These are phyloP conservation scores for Gaeumannomyces sp. DNA, from an alignment of 2,329 filamentous ascomycete species.

Conservation along the genomic window DNA sequence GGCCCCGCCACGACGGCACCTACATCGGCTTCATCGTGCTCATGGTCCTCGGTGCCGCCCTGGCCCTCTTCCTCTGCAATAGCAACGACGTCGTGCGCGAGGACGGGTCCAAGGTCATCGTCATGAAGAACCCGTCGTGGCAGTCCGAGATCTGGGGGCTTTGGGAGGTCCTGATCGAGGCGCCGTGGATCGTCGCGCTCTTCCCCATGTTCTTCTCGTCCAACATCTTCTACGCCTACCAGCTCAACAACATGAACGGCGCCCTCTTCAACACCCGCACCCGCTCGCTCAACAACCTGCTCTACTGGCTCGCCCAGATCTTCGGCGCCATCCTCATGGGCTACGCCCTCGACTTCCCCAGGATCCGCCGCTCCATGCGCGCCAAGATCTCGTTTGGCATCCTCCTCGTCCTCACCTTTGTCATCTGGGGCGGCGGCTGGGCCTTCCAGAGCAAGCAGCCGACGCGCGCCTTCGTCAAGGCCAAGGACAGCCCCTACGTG, in stretches of 20 bases:
- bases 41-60: slow-evolving; percentile 39
- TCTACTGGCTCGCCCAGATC: slow-evolving; percentile 79
- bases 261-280: slow-evolving; percentile 69
- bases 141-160: slow-evolving; percentile 71
- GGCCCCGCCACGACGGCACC: slow-evolving; percentile 19
- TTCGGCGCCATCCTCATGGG: slow-evolving; percentile 69
- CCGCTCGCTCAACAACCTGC: slow-evolving; percentile 64
- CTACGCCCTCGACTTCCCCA: slow-evolving; percentile 57
- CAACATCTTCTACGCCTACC: slow-evolving; percentile 79
- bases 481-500: slow-evolving; percentile 16
- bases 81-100: slow-evolving; percentile 65
- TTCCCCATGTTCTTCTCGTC: slow-evolving; percentile 79
- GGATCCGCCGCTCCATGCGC: slow-evolving; percentile 56
- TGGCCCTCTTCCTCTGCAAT: slow-evolving; percentile 57
- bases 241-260: slow-evolving; percentile 62
- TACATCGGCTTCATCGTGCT: slow-evolving; percentile 21
- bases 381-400: slow-evolving; percentile 58
- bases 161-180: slow-evolving; percentile 61
- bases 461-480: slow-evolving; percentile 33
- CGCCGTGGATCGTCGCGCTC: slow-evolving; percentile 67
- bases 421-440: slow-evolving; percentile 77
- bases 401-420: slow-evolving; percentile 66
- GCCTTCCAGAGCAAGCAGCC: slow-evolving; percentile 63
- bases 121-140: slow-evolving; percentile 90
- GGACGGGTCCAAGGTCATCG: slow-evolving; percentile 73